phyloP scores from a whole-genome alignment of 78 protist genomes.

The Protostelium mycophagum region DNA sequence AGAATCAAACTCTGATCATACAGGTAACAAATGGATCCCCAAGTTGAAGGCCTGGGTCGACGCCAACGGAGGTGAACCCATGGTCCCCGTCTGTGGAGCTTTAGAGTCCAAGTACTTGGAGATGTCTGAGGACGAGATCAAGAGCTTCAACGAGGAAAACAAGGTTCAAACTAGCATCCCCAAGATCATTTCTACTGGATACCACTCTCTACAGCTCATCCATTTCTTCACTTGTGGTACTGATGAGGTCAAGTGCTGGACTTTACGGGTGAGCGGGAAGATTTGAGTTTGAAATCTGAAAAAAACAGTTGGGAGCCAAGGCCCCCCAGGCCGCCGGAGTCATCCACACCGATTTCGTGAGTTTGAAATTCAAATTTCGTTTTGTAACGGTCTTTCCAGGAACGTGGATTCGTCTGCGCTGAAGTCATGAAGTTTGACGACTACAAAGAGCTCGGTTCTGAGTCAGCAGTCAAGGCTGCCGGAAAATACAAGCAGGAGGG shows the following conservation, averaged over 20 bases:
- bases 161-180: conserved; percentile 25
- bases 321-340: conserved; percentile 94
- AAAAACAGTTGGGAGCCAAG: conserved; percentile 62
- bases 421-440: conserved; percentile 80
- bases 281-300: not conserved
- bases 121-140: conserved; percentile 20
- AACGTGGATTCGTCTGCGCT: conserved; percentile 81
- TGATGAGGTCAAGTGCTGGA: conserved; percentile 93
- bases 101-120: conserved; percentile 47
- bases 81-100: conserved; percentile 87
- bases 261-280: conserved; percentile 41
- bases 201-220: conserved; percentile 64
- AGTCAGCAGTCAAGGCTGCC: conserved; percentile 58
- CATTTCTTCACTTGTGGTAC: conserved; percentile 91
- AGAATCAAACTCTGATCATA: no score
- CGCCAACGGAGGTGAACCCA: conserved; percentile 64
- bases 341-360: conserved; percentile 94
- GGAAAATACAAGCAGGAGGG: conserved; percentile 83
- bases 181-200: conserved; percentile 81
- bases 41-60: conserved; percentile 85
- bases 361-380: not conserved
- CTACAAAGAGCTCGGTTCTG: conserved; percentile 39
- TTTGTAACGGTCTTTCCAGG: not conserved
- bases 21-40: conserved; percentile 93
- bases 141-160: conserved; percentile 12